Evolutionary conservation across 192 early-diverging fungal species (phyloP), one percentile per base, ranked within the genome.

Genomic region (Podila clonocystis): DNA sequence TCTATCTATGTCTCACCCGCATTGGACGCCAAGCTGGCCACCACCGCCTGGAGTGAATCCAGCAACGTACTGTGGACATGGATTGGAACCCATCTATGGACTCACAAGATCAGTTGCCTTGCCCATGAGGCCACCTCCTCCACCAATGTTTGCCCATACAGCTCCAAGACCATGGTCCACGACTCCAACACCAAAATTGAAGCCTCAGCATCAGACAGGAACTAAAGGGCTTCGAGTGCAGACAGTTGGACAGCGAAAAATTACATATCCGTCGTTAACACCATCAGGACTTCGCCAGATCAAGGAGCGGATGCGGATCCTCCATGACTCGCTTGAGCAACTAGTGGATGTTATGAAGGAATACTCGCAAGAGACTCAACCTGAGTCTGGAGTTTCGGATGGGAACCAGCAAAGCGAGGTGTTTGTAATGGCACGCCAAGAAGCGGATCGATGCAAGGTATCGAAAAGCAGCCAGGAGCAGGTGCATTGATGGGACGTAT

Each of bases 321-420:
- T 55, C n/a, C 52, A 24, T 17, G 52, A 55, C 20, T 55, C 52
- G 9, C 52, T 55, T 3, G 52, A 55, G n/a, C 52, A 55, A 55
- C 52, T 55, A 12, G 52, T 55, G 20, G 52, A 55, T 24, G 52
- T 55, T 55, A 55, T 55, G 52, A 55, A 55, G 9, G 52, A 55
- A 24, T 26, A 17, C 52, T 55, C 52, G 22, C n/a, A 24, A 55
- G 41, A 45, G 15, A 45, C 15, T 15, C 41, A 45, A 17, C 15
- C 41, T 17, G 41, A 15, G 41, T 45, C 15, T 17, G 13, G 41
- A 45, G 41, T 45, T 45, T 17, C 41, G 15, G 8, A 22, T 17
- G 24, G 52, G 52, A 17, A 55, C 52, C 52, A 55, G 24, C 52
- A 26, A n/a, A 22, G 9, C n/a, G n/a, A 55, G 24, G 52, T 55